Base-by-base conservation (phyloP, 2,329 filamentous ascomycete genomes). In the Fonsecaea pedrosoi region DNA sequence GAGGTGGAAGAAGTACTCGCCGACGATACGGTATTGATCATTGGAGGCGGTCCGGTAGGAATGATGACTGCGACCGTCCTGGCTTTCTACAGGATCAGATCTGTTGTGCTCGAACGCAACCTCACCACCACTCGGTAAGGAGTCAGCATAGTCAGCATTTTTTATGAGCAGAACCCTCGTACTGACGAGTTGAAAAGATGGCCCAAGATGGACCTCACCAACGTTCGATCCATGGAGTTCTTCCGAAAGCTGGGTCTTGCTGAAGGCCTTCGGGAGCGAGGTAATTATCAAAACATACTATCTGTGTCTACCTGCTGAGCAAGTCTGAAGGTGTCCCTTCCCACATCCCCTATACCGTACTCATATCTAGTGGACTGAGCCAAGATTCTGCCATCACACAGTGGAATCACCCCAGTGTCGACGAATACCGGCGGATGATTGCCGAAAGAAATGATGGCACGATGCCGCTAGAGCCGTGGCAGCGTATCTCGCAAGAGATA, bases 11-110 rank as follows among this genome's bases (percentile, higher is more conserved):
- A 54, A 10, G 48, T 54, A 3, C 48, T 54, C 18, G 48, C 48
- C 4, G 48, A 54, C 1, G 64, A 37, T 8, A 56, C 59, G 2
- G 78, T 84, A 32, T 74, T 84, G 7, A 80, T 84, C 48, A 75
- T 82, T 4, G 82, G 82, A 6, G 80, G 77, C 13, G 82, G 82
- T 2, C 82, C 82, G 12, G 78, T 80, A 0, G 81, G 82, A 48
- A 74, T 80, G 5, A 74, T 77, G 18, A 75, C 81, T 1, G 80
- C 81, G 2, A n/a, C 25, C 25, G 45, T 60, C 6, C 58, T 69
- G 15, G 53, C 58, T 13, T 53, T 38, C 13, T 60, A 63, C 35
- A 67, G 70, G 6, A 65, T 73, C 25, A 67, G 56, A 38, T 72
- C 64, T 25, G 55, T 74, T 3, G 64, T 78, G 0, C 57, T 72